Base-by-base conservation (phyloP, 2,329 filamentous ascomycete genomes). In the Claviceps spartinae region DNA sequence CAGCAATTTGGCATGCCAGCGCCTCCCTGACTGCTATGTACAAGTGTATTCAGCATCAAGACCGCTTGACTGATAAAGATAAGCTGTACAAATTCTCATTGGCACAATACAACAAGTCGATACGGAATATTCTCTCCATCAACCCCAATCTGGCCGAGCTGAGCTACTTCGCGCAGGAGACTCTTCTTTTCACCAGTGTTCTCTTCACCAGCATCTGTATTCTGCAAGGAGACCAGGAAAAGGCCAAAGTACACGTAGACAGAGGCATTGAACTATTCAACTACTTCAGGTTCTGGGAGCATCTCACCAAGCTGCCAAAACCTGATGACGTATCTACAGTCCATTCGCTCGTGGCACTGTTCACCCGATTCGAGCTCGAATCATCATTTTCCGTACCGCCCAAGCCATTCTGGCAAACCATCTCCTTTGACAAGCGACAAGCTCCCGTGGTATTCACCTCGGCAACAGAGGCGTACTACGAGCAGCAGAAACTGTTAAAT, bases 41-140 rank as follows among this genome's bases (percentile, higher is more conserved):
- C 30, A 52, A 51, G 38, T 40, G 64, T 45, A 61, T 63, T 55
- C 49, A 61, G 59, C 52, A 55, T 34, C 55, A 56, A 51, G 36
- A 47, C 11, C 13, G 26, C 55, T 40, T 47, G 56, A 49, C 57
- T 54, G 59, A 63, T 64, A 62, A 59, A 63, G 51, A 48, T 22
- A 24, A 50, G 20, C 50, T 52, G 3, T 52, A 54, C 40, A 47
- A 45, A 2, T 57, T 55, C 48, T 54, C 54, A 2, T 44, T 57
- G 13, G 37, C 38, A 20, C 57, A 58, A n/a, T 54, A 55, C 14
- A 56, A 50, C 34, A 50, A 54, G 11, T 54, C 55, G 3, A 56
- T 56, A 4, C 30, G 48, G 3, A 49, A 52, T n/a, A 44, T 57
- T 18, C 40, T 57, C 1, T 22, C 26, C 36, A 55, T 57, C 24